phyloP scores from a whole-genome alignment of 768 basidiomycete species.

The Leccinum uliginosum region DNA sequence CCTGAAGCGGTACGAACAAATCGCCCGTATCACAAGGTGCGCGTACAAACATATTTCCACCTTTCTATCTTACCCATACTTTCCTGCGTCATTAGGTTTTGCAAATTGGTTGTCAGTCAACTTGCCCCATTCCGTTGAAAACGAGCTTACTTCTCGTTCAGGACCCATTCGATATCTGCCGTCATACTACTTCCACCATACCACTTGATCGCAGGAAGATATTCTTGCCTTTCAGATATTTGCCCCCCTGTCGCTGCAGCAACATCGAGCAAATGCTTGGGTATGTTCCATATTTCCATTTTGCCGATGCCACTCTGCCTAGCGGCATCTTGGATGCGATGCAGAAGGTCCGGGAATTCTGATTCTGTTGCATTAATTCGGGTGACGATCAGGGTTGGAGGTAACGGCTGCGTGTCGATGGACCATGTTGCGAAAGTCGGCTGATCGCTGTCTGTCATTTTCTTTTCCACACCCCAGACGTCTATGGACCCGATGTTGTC shows the following conservation, averaged over 20 bases:
- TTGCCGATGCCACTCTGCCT: constrained; percentile 29
- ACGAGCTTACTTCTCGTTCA: constrained; percentile 43
- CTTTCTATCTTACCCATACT: too few species aligned
- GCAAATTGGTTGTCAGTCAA: not conserved
- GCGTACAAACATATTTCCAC: too few species aligned
- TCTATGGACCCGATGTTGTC: constrained; percentile 12
- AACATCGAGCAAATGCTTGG: constrained; percentile 27
- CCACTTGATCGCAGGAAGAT: constrained; percentile 46
- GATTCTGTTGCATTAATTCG: constrained; percentile 33
- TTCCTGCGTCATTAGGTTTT: too few species aligned
- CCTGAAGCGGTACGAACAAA: too few species aligned
- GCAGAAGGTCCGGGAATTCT: constrained; percentile 34
- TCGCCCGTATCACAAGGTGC: too few species aligned
- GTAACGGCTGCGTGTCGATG: constrained; percentile 31
- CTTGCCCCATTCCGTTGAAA: not conserved
- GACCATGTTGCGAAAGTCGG: constrained; percentile 42
- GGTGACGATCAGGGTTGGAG: constrained; percentile 40
- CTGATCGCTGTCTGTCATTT: not conserved
- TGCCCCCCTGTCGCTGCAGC: constrained; percentile 30
- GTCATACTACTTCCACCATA: constrained; percentile 39
- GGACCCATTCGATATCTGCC: constrained; percentile 38
- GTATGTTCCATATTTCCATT: constrained; percentile 48
- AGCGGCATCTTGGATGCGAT: constrained; percentile 33
- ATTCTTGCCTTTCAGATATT: constrained; percentile 32
- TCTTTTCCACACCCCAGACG: constrained; percentile 20